Evolutionary conservation across 2,329 filamentous ascomycete genomes (phyloP), one percentile per base, ranked within the genome.

Genomic region (Fusarium ambrosium): DNA sequence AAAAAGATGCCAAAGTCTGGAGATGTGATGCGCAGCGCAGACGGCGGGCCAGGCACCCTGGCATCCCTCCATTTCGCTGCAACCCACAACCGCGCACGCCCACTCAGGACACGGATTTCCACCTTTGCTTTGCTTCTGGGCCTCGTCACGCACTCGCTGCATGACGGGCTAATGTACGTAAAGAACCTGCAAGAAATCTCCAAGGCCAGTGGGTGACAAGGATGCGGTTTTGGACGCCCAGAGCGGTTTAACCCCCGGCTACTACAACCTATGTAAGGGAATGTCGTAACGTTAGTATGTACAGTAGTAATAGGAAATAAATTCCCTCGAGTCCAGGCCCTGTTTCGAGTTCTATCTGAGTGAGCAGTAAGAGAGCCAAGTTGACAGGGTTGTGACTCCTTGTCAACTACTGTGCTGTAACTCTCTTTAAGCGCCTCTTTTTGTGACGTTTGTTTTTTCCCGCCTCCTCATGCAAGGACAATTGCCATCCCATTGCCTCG

Each of bases 351-450:
- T 27, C 56, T 75, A 61, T 60, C 68, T 72, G 64, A 43, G 58
- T 66, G 65, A 75, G 66, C 58, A 70, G 59, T 41, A 43, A 34
- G 61, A 60, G 22, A 13, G 39, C 48, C 24, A 24, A 59, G 68
- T 55, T 69, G 69, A 75, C 72, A 74, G 68, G 72, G 72, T 62
- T 73, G 62, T 45, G 62, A 60, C 29, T 55, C 71, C 68, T 51
- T 69, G 72, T 64, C 56, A 64, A 62, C 27, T 32, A 4, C 24
- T 51, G 27, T 29, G 48, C 41, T 55, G 24, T 45, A 62, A 36
- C 41, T 45, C 18, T 20, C 18, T 20, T 45, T 51, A 22, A 7
- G 18, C 24, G 20, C n/a, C 34, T 20, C 34, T 36, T 18, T 45
- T 51, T 51, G 27, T 53, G 48, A 29, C 48, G 48, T 22, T 51